phyloP scores from a whole-genome alignment of 208 protist genomes.

The Trypanosoma conorhini region DNA sequence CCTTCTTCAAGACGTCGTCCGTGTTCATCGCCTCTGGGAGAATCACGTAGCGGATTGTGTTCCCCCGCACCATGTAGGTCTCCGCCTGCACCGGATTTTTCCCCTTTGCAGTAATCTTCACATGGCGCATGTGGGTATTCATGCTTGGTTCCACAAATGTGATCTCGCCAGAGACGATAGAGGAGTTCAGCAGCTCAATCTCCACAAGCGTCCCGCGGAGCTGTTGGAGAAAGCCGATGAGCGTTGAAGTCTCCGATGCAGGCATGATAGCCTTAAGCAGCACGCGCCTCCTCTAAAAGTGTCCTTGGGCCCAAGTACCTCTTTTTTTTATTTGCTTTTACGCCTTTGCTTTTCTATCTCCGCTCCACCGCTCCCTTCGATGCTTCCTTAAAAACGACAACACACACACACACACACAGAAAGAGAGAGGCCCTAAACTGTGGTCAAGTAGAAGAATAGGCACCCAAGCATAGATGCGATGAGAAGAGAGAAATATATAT shows the following conservation, averaged over 20 bases:
- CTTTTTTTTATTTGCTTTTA: neutral
- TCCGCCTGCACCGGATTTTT: conserved; percentile 96
- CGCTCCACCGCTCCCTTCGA: neutral
- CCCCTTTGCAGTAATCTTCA: conserved; percentile 97
- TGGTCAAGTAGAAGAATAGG: too few relatives aligned
- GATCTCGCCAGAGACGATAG: conserved; percentile 93
- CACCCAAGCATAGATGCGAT: too few relatives aligned
- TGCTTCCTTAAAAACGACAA: neutral
- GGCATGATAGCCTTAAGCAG: conserved; percentile 21
- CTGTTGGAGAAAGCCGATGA: conserved; percentile 98
- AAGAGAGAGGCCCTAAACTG: neutral
- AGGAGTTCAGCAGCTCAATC: conserved; percentile 99
- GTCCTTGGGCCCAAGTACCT: neutral
- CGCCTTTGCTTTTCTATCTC: neutral
- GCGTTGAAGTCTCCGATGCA: conserved; percentile 47
- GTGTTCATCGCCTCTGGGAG: conserved; percentile 97
- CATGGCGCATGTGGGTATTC: conserved; percentile 98
- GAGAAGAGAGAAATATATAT: neutral
- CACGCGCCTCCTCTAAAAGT: neutral
- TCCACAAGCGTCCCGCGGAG: conserved; percentile 97
- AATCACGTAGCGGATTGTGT: conserved; percentile 98
- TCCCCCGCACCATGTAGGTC: conserved; percentile 97
- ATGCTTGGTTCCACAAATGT: conserved; percentile 91
- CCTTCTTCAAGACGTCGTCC: conserved; percentile 90
- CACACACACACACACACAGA: too few relatives aligned